Evolutionary conservation across 164 flowering plant genomes (phyloP), one percentile per base, ranked within the genome.

Genomic region (Vitis amurensis): DNA sequence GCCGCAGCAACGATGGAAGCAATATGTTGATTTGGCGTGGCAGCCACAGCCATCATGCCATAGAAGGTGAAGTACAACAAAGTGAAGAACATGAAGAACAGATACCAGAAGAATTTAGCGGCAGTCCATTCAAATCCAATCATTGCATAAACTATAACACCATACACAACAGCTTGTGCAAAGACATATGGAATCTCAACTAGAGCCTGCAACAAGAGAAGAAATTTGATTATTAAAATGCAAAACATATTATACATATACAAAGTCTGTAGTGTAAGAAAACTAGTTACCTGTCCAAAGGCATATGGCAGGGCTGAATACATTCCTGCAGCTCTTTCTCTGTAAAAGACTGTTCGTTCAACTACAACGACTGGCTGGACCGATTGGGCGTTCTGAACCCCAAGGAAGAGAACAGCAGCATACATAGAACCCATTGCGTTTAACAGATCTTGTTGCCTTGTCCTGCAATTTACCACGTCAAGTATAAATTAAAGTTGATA

Each of bases 371-470:
- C 82, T 2, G 84, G 84, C 50, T 81, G 84, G 17, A 79, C 86
- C 0, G 83, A 66, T 1, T 76, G 49, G 9, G 82, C 65, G 57
- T 83, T 80, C 67, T 79, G 81, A 37, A 79, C 60, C 7, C 87
- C 87, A 27, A 81, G 71, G 69, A 84, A 79, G 48, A 73, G 57
- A 67, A 77, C 76, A 19, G 81, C 71, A 56, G 76, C 63, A 71
- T 77, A 84, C 87, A 81, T 81, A 3, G 87, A 84, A 58, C 84
- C 84, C 80, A 80, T 77, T 0, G 87, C 82, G 55, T 83, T 83
- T 10, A 75, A 65, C 17, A 83, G 44, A 74, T 83, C 83, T 69
- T 81, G 84, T 53, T 67, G 73, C 52, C 27, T 77, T 15, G 19
- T 30, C 63, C 87, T 83, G 78, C 61, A 64, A 48, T 67, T 68